phyloP scores from a whole-genome alignment of 345 rosid species.

The Bruguiera gymnorhiza region DNA sequence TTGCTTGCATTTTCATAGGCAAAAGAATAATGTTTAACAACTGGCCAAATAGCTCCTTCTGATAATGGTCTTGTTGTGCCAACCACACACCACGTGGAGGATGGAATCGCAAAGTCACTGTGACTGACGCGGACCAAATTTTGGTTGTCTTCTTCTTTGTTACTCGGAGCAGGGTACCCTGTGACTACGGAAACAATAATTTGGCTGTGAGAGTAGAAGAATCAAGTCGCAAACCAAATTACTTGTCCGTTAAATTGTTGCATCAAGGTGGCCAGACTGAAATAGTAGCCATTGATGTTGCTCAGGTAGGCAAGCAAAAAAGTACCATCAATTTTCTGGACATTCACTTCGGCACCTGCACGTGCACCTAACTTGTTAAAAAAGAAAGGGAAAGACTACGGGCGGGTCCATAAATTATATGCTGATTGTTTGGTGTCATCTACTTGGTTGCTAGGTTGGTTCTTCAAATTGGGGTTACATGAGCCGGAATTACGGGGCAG shows the following conservation, averaged over 20 bases:
- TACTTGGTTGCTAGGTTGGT: conserved; percentile 38
- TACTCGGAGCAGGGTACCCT: conserved; percentile 60
- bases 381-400: too few relatives aligned
- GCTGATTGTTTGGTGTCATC: not conserved
- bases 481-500: conserved; percentile 72
- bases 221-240: conserved; percentile 68
- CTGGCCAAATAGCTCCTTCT: not conserved
- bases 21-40: too few relatives aligned
- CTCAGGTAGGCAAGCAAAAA: conserved; percentile 35
- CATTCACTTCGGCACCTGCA: too few relatives aligned
- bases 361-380: too few relatives aligned
- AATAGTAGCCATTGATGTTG: conserved; percentile 69
- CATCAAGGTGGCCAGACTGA: conserved; percentile 98
- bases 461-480: conserved; percentile 66
- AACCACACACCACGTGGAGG: not conserved
- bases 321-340: too few relatives aligned
- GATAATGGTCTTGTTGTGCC: conserved; percentile 9
- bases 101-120: not conserved
- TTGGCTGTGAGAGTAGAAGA: conserved; percentile 84
- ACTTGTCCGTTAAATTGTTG: conserved; percentile 65
- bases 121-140: not conserved
- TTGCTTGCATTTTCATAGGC: too few relatives aligned
- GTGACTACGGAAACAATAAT: conserved; percentile 61
- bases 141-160: not conserved
- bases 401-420: too few relatives aligned